Evolutionary conservation across 1,284 basidiomycete species (phyloP), one percentile per base, ranked within the genome.

Genomic region (Exobasidium rhododendri): DNA sequence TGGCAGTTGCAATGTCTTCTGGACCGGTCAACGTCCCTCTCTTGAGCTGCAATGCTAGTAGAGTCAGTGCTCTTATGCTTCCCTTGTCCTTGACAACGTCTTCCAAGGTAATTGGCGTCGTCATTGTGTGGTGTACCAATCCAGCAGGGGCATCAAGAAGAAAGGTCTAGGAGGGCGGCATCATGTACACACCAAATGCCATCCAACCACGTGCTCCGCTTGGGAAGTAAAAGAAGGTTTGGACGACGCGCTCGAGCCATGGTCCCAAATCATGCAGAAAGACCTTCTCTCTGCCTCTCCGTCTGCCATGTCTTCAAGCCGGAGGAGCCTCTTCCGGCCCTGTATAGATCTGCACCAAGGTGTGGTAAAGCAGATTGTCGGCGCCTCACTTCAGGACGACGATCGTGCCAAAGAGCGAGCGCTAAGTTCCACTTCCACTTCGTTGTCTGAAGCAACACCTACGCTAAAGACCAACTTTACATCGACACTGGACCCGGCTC

Each of bases 321-420:
- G 17, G 17, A 40, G 35, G 17, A 77, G 75, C 59, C 51, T 85
- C 54, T 98, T 98, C 82, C 85, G 89, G 59, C 96, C 96, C 11
- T 99, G 96, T 81, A 97, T 98, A 74, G 96, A 98, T 81, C 85
- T 99, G 28, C 96, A 98, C 82, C 63, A 71, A 45, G 77, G 77
- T 13, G 66, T 73, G 0, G 96, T 99, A 61, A 98, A 98, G 81
- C 96, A 99, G 82, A 98, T 99, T 64, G 92, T 99, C 10, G 96
- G 96, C 29, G 92, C 93, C 1, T 94, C 92, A 0, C 84, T 99
- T 31, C 71, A 81, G 20, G 81, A 86, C 56, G 59, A 59, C 3
- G 69, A 69, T 30, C 35, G 26, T 32, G 50, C 51, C 31, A 20
- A 57, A 26, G 22, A 61, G 28, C 3, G 29, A 14, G 85, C 88